Evolutionary conservation across 139 green algal species (phyloP).

Genomic region (Auxenochlorella protothecoides): DNA sequence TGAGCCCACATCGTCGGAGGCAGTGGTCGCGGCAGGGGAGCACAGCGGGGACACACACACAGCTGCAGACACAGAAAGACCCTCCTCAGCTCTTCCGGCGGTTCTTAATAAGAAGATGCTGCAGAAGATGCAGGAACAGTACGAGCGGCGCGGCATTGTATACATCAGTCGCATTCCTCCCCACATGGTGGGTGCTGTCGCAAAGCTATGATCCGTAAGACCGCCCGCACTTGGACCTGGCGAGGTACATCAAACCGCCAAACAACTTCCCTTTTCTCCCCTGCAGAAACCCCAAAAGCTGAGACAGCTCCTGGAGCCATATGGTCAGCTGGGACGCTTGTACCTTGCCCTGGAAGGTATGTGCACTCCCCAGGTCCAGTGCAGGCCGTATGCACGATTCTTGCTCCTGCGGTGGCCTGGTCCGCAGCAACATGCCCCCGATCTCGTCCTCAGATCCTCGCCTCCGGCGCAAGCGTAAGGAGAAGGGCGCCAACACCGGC

Average conservation of each 20-base stretch:
- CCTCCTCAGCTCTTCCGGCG: no score
- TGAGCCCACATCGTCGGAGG: no score
- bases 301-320: constrained; percentile 66
- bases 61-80: no score
- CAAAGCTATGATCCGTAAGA: background rate
- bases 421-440: background rate
- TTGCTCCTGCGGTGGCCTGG: background rate
- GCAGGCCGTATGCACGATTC: no score
- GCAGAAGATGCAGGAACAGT: constrained; percentile 14
- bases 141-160: constrained; percentile 50
- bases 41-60: no score
- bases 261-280: background rate
- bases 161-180: constrained; percentile 74
- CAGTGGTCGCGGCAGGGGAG: no score
- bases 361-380: background rate
- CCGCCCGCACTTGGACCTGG: no score
- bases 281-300: constrained; percentile 83
- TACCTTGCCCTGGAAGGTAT: constrained; percentile 80
- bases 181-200: constrained; percentile 34
- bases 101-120: constrained; percentile 9
- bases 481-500: constrained; percentile 58
- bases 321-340: constrained; percentile 66
- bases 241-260: no score
- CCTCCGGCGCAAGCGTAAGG: constrained; percentile 24
- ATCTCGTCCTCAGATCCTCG: background rate